Evolutionary conservation across 345 rosid species (phyloP).

Genomic region (Eucalyptus polyanthemos): DNA sequence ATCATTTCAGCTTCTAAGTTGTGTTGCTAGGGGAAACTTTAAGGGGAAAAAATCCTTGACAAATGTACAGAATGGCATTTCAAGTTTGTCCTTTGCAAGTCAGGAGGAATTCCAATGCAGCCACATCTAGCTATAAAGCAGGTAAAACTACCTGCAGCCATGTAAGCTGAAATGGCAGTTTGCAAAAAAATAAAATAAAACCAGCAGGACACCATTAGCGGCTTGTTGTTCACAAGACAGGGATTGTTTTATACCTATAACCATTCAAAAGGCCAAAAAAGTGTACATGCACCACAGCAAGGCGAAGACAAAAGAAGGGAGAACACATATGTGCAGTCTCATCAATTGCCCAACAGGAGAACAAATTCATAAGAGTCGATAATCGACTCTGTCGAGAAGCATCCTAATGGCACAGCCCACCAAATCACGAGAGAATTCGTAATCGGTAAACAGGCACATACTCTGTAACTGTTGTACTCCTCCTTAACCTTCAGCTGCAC

Average conservation of each 20-base stretch:
- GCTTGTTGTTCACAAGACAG: background rate
- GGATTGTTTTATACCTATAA: background rate
- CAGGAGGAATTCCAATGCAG: background rate
- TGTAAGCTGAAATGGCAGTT: background rate
- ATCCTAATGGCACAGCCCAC: background rate
- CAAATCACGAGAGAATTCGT: background rate
- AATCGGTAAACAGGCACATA: background rate
- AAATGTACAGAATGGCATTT: background rate
- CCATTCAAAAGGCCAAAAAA: background rate
- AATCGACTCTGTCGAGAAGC: background rate
- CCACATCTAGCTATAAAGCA: background rate
- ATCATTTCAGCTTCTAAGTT: background rate
- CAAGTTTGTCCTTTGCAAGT: background rate
- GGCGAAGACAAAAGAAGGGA: background rate
- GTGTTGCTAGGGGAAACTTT: background rate
- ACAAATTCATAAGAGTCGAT: background rate
- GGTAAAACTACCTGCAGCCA: background rate
- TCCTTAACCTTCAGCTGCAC: constrained; percentile 90
- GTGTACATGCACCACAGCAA: background rate
- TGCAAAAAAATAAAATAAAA: background rate
- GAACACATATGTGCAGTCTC: background rate
- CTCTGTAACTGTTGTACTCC: constrained; percentile 94
- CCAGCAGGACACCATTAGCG: background rate
- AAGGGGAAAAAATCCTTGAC: background rate
- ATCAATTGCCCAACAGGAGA: background rate